phyloP scores from a whole-genome alignment of 306 rosid genomes.

The Lupinus albus region DNA sequence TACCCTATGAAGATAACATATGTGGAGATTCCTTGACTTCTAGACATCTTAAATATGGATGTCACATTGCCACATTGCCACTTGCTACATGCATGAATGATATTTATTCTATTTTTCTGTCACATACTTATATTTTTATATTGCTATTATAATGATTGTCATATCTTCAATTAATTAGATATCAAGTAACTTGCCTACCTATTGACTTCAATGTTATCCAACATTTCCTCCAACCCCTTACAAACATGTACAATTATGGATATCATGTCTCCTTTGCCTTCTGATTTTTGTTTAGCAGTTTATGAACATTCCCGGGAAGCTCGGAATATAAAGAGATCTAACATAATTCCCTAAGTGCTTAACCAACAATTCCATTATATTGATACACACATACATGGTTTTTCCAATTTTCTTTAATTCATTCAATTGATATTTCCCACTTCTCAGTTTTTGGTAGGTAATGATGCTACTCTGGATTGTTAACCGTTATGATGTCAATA shows the following conservation, averaged over 20 bases:
- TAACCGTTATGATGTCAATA: slow-evolving; percentile 54
- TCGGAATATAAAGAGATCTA: slow-evolving; percentile 19
- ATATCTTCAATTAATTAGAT: slow-evolving; percentile 36
- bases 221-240: slow-evolving; percentile 33
- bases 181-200: slow-evolving; percentile 47
- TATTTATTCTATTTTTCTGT: slow-evolving; percentile 27
- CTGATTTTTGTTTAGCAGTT: slow-evolving; percentile 42
- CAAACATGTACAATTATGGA: slow-evolving; percentile 35
- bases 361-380: slow-evolving; percentile 34
- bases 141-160: slow-evolving; percentile 24
- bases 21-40: no score
- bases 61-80: slow-evolving; percentile 16
- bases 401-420: slow-evolving; percentile 20
- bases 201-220: slow-evolving; percentile 46
- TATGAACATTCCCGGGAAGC: slow-evolving; percentile 40
- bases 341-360: slow-evolving; percentile 23
- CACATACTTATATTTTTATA: background rate
- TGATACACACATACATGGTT: slow-evolving; percentile 7
- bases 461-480: slow-evolving; percentile 22
- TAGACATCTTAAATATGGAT: no score
- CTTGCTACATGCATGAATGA: slow-evolving; percentile 44
- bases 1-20: no score
- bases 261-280: slow-evolving; percentile 22
- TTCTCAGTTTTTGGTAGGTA: slow-evolving; percentile 44
- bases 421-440: slow-evolving; percentile 42